These are phyloP conservation scores for Lepiota brunneoincarnata DNA, from an alignment of 768 basidiomycete species.

Conservation along the genomic window DNA sequence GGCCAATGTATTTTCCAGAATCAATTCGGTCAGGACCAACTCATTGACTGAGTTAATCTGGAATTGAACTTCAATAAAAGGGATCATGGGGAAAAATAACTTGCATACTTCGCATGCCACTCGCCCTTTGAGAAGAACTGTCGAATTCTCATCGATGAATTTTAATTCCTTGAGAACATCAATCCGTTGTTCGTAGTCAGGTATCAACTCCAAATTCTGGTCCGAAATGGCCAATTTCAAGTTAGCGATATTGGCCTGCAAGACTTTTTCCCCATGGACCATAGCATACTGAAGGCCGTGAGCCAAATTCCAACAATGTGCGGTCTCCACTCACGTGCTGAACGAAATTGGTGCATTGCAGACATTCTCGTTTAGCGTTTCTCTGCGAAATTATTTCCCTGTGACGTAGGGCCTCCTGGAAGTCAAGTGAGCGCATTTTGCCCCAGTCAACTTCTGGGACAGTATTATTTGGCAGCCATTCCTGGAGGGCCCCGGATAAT, in stretches of 20 bases:
- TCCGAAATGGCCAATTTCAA: slow-evolving; percentile 90
- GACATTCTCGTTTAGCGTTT: slow-evolving; percentile 46
- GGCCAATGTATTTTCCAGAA: slow-evolving; percentile 92
- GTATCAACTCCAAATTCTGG: slow-evolving; percentile 93
- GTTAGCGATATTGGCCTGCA: slow-evolving; percentile 70
- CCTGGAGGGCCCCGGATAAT: slow-evolving; percentile 48
- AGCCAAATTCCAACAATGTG: neutral
- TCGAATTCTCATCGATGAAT: slow-evolving; percentile 95
- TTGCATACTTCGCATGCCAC: slow-evolving; percentile 91
- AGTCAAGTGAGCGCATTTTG: slow-evolving; percentile 80
- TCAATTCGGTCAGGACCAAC: slow-evolving; percentile 92
- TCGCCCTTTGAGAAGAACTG: slow-evolving; percentile 92
- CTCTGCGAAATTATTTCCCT: slow-evolving; percentile 49
- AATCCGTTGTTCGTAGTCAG: slow-evolving; percentile 95
- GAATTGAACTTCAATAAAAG: slow-evolving; percentile 5
- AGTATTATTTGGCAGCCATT: slow-evolving; percentile 45
- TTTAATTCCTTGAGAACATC: slow-evolving; percentile 87
- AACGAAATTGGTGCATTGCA: slow-evolving; percentile 63
- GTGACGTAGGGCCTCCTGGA: slow-evolving; percentile 75
- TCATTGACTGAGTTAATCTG: slow-evolving; percentile 99
- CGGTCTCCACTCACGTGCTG: slow-evolving; percentile 59
- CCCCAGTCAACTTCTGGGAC: slow-evolving; percentile 86
- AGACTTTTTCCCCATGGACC: slow-evolving; percentile 71
- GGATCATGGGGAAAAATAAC: neutral
- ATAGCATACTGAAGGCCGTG: slow-evolving; percentile 58